Base-by-base conservation (phyloP, 768 basidiomycete species). In the Boletus huronensis region DNA sequence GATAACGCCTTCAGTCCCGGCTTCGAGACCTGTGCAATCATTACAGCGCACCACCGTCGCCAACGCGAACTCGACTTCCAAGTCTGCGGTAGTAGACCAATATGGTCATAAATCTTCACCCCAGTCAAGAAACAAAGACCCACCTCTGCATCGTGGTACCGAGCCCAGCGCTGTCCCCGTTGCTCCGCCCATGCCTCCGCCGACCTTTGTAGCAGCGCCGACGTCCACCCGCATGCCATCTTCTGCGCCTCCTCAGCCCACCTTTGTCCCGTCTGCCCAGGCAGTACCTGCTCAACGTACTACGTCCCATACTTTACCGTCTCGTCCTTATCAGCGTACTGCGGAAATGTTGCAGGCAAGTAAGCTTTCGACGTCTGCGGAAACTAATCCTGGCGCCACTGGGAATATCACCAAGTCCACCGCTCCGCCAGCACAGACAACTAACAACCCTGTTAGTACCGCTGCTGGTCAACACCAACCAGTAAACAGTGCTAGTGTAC, bases 311-410 rank as follows among this genome's bases (percentile, higher is more conserved):
- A 8, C 58, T 34, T 44, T 42, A 31, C 7, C 63, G 10, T 58
- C 69, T 55, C 70, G 69, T 35, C 51, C 52, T 6, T 47, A 58
- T 31, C 67, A 69, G 36, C 69, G 67, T 26, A 19, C 64, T 45
- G 29, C 55, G 10, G 69, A 70, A 45, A 58, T 52, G 46, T 36
- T 59, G 21, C 64, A 59, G 25, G 42, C 70, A 45, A 59, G 50
- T 36, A 68, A 61, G 36, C 43, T 55, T 35, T 57, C 61, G 3
- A 23, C 48, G 14, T 28, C 62, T 28, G 19, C 26, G 17, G 54
- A 29, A 29, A 35, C 44, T n/a, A 45, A 48, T n/a, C 9, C 52
- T 14, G n/a, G 39, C 16, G 6, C 40, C 14, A 19, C 48, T 16
- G 48, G 52, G 19, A 53, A 14, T 32, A 47, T 26, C 32, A 54